Percentiles rank a stretch among this genome's conserved stretches.
Evolutionary conservation across 73 alveolate genomes (phyloP).

Genomic region (Paramecium primaurelia): DNA sequence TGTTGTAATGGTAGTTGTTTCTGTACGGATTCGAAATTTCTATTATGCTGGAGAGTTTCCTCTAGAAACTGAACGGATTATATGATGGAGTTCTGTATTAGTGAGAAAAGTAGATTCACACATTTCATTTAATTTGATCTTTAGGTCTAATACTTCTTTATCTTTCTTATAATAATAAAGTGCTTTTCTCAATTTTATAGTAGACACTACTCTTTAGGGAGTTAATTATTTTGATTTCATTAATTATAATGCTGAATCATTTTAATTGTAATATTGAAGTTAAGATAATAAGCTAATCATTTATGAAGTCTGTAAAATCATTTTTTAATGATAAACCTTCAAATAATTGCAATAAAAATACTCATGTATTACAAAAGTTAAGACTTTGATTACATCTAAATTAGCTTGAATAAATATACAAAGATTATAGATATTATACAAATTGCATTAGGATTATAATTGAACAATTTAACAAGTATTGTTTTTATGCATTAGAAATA

Average conservation of each 20-base stretch:
- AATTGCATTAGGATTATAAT: background rate
- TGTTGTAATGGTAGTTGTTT: background rate
- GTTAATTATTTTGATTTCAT: background rate
- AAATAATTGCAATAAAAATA: background rate
- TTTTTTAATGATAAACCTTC: background rate
- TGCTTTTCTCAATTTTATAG: background rate
- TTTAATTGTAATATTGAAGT: background rate
- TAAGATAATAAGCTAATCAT: background rate
- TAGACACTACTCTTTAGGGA: background rate
- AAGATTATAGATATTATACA: background rate
- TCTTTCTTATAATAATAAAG: slow-evolving; percentile 18
- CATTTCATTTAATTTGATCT: background rate
- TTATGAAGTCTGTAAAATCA: background rate
- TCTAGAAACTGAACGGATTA: background rate
- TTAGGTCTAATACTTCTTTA: background rate
- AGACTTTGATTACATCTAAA: background rate
- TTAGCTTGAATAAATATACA: too few species aligned
- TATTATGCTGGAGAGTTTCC: background rate
- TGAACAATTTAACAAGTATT: too few species aligned
- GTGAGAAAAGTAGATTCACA: slow-evolving; percentile 16
- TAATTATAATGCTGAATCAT: background rate
- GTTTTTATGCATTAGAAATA: background rate
- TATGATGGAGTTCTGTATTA: background rate
- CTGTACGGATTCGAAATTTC: background rate
- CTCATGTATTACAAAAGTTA: background rate